Conservation (phyloP, 768 basidiomycete species). For the Punctularia strigosozonata region DNA sequence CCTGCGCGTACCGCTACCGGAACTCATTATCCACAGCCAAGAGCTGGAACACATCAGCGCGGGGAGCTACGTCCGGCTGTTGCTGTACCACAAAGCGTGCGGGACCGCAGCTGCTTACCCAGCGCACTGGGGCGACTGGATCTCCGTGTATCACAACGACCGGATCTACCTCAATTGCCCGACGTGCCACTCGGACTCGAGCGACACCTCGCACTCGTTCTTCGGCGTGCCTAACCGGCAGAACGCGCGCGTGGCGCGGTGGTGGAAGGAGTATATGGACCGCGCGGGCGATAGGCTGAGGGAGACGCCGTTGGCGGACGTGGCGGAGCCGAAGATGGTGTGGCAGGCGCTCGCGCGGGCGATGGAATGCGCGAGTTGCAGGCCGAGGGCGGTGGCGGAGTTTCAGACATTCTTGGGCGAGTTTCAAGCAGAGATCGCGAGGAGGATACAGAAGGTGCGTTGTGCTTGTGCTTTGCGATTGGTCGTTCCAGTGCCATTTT, state of each 20-base stretch:
- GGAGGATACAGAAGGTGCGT: no score
- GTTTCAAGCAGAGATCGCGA: no score
- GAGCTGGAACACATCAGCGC: constrained; percentile 27
- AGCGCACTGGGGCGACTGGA: constrained; percentile 19
- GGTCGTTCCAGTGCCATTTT: no score
- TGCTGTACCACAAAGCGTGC: constrained; percentile 24
- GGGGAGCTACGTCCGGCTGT: constrained; percentile 21
- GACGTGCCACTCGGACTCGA: neutral
- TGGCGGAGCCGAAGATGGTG: no score
- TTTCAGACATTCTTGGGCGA: no score
- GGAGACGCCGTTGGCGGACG: no score
- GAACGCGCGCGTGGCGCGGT: constrained; percentile 5
- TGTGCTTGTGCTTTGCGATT: no score
- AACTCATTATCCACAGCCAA: constrained; percentile 16
- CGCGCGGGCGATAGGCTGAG: constrained; percentile 10
- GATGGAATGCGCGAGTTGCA: no score
- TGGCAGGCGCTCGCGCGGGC: no score
- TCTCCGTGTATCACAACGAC: constrained; percentile 20
- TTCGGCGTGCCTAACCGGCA: neutral
- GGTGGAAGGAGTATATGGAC: constrained; percentile 22
- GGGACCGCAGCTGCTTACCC: constrained; percentile 12
- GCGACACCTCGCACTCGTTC: neutral
- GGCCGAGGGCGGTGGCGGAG: no score
- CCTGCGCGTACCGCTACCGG: constrained; percentile 22
- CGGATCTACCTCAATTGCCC: neutral